Percentiles rank a stretch among this genome's conserved stretches.
Evolutionary conservation across 176 grass and related monocot genomes (phyloP).

Genomic region (Triticum aestivum): IWGSC_CS_RefSeq_v2.1 NC_057812.1:555479258-555479757

Average conservation of each 20-base stretch:
- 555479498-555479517: not conserved
- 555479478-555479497: not conserved
- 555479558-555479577: not conserved
- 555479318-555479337: not conserved
- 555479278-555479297: too few species aligned
- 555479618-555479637: conserved; percentile 34
- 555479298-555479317: not conserved
- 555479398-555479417: not conserved
- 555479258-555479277: too few species aligned
- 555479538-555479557: conserved; percentile 4
- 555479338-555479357: not conserved
- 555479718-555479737: not conserved
- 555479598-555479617: conserved; percentile 45
- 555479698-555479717: not conserved
- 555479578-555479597: conserved; percentile 37
- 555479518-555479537: not conserved
- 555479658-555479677: conserved; percentile 25
- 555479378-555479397: not conserved
- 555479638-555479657: conserved; percentile 30
- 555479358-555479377: not conserved
- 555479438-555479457: not conserved
- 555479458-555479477: not conserved
- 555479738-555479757: not conserved
- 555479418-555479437: not conserved
- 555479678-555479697: conserved; percentile 40